Evolutionary conservation across 257 asterid species (phyloP).

Genomic region (Osmanthus fragrans): DNA sequence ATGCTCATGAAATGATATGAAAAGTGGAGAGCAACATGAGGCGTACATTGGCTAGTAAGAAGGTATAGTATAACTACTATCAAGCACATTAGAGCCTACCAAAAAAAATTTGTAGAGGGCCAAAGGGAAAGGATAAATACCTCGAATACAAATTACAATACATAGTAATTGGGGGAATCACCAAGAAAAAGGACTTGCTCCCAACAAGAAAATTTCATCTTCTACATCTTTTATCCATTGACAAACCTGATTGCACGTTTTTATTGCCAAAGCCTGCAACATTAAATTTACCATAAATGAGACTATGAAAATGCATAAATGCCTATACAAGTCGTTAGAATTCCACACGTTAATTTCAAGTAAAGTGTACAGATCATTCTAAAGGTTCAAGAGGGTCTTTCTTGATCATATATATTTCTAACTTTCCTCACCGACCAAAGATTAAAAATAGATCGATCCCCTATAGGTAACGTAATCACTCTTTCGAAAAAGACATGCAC

Average conservation of each 20-base stretch:
- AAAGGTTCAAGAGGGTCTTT: slow-evolving; percentile 9
- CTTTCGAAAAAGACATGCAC: background rate
- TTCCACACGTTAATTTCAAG: background rate
- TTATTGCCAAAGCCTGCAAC: slow-evolving; percentile 90
- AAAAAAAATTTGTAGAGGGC: slow-evolving; percentile 1
- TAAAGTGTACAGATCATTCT: no score
- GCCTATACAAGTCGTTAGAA: background rate
- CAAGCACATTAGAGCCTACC: slow-evolving; percentile 14
- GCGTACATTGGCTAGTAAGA: slow-evolving; percentile 6
- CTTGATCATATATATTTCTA: background rate
- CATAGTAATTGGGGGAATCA: slow-evolving; percentile 38
- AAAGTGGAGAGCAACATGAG: slow-evolving; percentile 20
- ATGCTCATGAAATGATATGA: slow-evolving; percentile 14
- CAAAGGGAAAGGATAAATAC: background rate
- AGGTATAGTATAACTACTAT: slow-evolving; percentile 8
- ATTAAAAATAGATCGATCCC: background rate
- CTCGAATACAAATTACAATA: background rate
- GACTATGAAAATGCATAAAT: background rate
- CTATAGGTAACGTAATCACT: background rate
- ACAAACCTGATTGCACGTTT: slow-evolving; percentile 85
- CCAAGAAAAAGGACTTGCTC: slow-evolving; percentile 93
- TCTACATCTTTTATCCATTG: slow-evolving; percentile 95
- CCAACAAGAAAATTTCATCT: slow-evolving; percentile 80
- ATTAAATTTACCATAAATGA: slow-evolving; percentile 8
- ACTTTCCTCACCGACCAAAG: background rate